These are phyloP conservation scores for Lichtheimia ramosa DNA, from an alignment of 371 early-diverging fungal genomes.

Conservation along the genomic window DNA sequence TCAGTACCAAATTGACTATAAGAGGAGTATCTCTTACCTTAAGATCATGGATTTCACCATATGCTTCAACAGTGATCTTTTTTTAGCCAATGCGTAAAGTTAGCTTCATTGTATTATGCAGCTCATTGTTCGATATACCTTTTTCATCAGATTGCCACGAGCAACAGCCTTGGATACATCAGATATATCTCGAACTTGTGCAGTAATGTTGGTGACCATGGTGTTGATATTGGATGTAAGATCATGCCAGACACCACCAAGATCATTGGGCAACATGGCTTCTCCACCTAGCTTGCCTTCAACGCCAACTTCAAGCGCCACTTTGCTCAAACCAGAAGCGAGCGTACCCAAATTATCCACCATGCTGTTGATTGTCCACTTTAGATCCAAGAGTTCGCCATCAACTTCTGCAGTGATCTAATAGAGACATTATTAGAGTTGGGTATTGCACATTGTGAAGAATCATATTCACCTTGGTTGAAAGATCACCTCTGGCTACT, in stretches of 20 bases:
- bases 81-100: neutral
- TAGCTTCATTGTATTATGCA: too few relatives aligned
- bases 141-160: conserved; percentile 28
- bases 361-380: conserved; percentile 61
- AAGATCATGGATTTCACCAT: conserved; percentile 58
- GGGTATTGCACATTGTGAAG: neutral
- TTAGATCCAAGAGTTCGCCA: conserved; percentile 63
- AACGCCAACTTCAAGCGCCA: conserved; percentile 41
- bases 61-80: conserved; percentile 27
- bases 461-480: conserved; percentile 20
- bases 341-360: conserved; percentile 46
- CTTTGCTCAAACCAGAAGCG: conserved; percentile 59
- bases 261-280: conserved; percentile 47
- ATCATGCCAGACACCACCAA: conserved; percentile 56
- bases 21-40: neutral
- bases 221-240: conserved; percentile 51
- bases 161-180: conserved; percentile 32
- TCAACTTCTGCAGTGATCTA: conserved; percentile 38
- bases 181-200: conserved; percentile 34
- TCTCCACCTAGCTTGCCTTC: conserved; percentile 58
- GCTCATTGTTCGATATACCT: conserved; percentile 7
- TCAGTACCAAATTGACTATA: too few relatives aligned
- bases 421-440: neutral
- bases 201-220: conserved; percentile 20
- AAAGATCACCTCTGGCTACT: conserved; percentile 41